Evolutionary conservation across 1,284 basidiomycete species (phyloP), one percentile per base, ranked within the genome.

Genomic region (Butyriboletus appendiculatus): DNA sequence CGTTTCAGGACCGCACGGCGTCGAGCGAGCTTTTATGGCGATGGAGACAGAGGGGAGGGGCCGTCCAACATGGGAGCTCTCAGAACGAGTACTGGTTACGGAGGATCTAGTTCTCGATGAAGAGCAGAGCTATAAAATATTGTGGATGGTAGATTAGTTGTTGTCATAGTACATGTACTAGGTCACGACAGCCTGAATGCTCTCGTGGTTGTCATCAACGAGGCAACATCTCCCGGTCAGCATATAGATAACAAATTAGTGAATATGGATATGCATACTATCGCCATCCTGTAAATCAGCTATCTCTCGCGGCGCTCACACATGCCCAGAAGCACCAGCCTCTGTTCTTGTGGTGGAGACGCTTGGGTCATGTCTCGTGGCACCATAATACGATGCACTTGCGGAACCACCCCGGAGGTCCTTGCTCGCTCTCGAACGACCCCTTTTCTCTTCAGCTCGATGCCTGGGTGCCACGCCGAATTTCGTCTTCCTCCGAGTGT

Each of bases 41-140:
- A 74, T 33, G 75, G 78, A n/a, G 83, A 87, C 64, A 75, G 85
- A 49, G 83, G 82, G 4, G 87, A 89, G 66, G 87, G 86, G 4
- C 66, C 84, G n/a, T 89, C 87, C 32, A 79, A 77, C 63, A 63
- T 88, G 35, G 88, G 87, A 11, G 57, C 77, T 16, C 82, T 85
- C 76, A 79, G 89, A 66, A 74, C 76, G 44, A 87, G 86, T 62
- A 86, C 85, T 20, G 89, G 86, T 0, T 76, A 84, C 52, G 90
- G 90, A 33, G 82, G 88, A 22, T 88, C 88, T 2, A 83, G 71
- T 58, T 83, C 86, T 37, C 70, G 78, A 35, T 80, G 59, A 75
- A 43, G 39, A 30, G 8, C 16, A 15, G 33, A 22, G 18, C n/a
- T 54, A 5, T 45, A 12, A 34, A 3, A 50, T 15, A 30, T 14